Evolutionary conservation across 108 stramenopile species (phyloP).

Genomic region (Pseudonitzschia pungens): DNA sequence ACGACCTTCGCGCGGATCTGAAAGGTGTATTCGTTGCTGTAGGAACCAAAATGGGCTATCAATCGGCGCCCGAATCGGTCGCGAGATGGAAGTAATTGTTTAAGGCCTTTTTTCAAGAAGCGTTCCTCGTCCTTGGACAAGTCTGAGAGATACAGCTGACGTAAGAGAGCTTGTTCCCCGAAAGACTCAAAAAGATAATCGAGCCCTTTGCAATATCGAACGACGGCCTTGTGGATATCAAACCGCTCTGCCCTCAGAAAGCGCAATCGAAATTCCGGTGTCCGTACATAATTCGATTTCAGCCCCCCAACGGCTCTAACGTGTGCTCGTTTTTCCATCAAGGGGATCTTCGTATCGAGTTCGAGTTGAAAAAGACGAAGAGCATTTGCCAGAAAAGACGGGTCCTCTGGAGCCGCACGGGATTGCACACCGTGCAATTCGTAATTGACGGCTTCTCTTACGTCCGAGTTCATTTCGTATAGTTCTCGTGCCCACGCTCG

Average conservation of each 20-base stretch:
- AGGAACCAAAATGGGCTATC: neutral
- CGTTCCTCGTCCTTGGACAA: constrained; percentile 9
- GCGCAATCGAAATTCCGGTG: neutral
- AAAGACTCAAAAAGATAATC: neutral
- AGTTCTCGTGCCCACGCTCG: constrained; percentile 5
- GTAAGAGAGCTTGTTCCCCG: constrained; percentile 3
- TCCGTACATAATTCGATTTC: constrained; percentile 1
- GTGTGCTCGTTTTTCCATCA: neutral
- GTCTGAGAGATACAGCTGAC: neutral
- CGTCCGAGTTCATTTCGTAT: neutral
- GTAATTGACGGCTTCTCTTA: neutral
- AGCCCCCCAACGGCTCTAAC: neutral
- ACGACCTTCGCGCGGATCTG: neutral
- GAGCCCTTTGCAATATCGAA: constrained; percentile 3
- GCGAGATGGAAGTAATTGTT: constrained; percentile 9
- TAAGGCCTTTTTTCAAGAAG: neutral
- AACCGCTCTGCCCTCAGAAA: constrained; percentile 18
- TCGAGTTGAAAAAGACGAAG: neutral
- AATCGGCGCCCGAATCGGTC: constrained; percentile 9
- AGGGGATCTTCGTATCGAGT: neutral
- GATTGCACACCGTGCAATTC: constrained; percentile 4
- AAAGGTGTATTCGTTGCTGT: neutral
- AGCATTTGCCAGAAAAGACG: neutral
- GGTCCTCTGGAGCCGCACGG: neutral
- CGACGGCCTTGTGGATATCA: constrained; percentile 5